Percentiles rank a stretch among this genome's conserved stretches.
Conservation (phyloP, 1,139 yeast genomes). For the Yamadazyma taylorii region DNA sequence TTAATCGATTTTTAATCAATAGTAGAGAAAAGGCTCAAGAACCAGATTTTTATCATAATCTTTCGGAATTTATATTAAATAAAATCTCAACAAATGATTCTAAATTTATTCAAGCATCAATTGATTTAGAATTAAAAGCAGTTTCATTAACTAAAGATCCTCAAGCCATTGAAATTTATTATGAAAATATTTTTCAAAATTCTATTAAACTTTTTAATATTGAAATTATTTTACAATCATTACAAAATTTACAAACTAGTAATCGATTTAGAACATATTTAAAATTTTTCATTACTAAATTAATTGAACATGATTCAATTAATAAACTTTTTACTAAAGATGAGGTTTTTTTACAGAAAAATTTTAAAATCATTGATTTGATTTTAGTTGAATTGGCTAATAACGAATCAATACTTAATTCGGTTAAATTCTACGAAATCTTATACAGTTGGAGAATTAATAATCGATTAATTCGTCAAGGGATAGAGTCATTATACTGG, state of each 20-base stretch:
- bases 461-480: conserved; percentile 33
- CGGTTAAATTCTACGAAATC: conserved; percentile 52
- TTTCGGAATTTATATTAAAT: conserved; percentile 29
- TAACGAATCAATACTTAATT: conserved; percentile 30
- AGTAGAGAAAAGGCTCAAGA: conserved; percentile 9
- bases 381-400: conserved; percentile 41
- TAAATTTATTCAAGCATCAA: conserved; percentile 25
- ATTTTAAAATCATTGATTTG: conserved; percentile 38
- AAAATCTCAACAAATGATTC: conserved; percentile 14
- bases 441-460: conserved; percentile 55
- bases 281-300: conserved; percentile 25
- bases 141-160: conserved; percentile 22
- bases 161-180: conserved; percentile 20
- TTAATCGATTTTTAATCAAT: conserved; percentile 9
- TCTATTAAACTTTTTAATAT: conserved; percentile 28
- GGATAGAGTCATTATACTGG: conserved; percentile 56
- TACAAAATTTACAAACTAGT: conserved; percentile 19
- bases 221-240: conserved; percentile 26
- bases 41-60: conserved; percentile 36
- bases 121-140: conserved; percentile 35
- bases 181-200: conserved; percentile 32
- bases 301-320: conserved; percentile 22
- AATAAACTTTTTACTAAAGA: conserved; percentile 23
- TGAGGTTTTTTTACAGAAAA: conserved; percentile 22
- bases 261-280: conserved; percentile 18